Evolutionary conservation across 306 rosid species (phyloP), one percentile per base, ranked within the genome.

Genomic region (Fragaria ananassa): DNA sequence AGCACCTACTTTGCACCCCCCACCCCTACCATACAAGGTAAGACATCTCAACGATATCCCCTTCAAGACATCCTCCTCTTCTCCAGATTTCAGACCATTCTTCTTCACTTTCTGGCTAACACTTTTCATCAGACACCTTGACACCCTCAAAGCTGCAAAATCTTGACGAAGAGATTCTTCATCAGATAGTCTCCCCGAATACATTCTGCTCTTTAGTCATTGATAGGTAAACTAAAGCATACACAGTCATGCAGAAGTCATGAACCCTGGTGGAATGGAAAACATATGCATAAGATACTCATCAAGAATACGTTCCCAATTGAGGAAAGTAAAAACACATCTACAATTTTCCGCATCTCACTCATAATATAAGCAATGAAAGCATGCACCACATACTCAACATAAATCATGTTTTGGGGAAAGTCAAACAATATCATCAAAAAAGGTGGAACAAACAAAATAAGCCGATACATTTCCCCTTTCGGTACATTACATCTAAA

Each of bases 1-100:
- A 42, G 93, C 99, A n/a, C 99, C 99, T 8, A 96, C 99, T 89
- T 89, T 96, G 89, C 99, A 96, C 31, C 98, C 99, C 68, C 97
- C 99, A 68, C 93, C 99, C 75, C 90, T 84, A 51, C 93, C 85
- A 71, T 92, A 96, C 60, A 96, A 78, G 72, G 88, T 86, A 49
- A 96, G 85, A 83, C 99, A 92, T 71, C 86, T 92, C 76, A 96
- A 75, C 67, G 96, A 86, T 80, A 91, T 82, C 42, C 99, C 93
- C 80, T 83, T 87, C 0, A 74, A 86, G 78, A 41, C 76, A 72
- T 89, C 91, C 72, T 84, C 98, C 71, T 81, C 99, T 77, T 88
- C 96, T 67, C 82, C 85, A 78, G 86, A 79, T 74, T 81, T 84
- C 77, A 78, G 81, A 80, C 80, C 86, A 76, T 85, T 93, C 84